These are phyloP conservation scores for Hypoxylon intermedium DNA, from an alignment of 495 filamentous ascomycete genomes.

Conservation along the genomic window DNA sequence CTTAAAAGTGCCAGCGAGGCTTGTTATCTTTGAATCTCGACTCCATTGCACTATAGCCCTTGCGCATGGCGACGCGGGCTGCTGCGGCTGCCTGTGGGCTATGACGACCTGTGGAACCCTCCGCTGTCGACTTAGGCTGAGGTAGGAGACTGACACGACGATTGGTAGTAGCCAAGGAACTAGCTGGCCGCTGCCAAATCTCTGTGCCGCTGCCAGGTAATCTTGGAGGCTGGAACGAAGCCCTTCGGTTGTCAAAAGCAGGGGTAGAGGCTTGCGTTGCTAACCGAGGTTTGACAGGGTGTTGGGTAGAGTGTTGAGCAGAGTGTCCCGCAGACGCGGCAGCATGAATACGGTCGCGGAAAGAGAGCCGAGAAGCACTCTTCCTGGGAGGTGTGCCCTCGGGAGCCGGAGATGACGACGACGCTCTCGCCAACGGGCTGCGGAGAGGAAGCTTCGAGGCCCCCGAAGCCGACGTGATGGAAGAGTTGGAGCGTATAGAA, in stretches of 20 bases:
- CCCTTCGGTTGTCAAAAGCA: conserved; percentile 50
- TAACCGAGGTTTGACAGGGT: conserved; percentile 50
- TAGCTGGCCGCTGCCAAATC: conserved; percentile 51
- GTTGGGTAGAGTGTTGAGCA: conserved; percentile 40
- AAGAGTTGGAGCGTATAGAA: conserved; percentile 46
- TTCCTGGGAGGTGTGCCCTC: conserved; percentile 49
- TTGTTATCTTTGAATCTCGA: conserved; percentile 33
- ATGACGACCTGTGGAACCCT: conserved; percentile 43
- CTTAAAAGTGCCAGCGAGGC: conserved; percentile 36
- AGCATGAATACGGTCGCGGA: conserved; percentile 54
- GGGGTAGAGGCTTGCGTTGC: conserved; percentile 36
- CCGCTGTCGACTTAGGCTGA: conserved; percentile 47
- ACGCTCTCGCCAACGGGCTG: conserved; percentile 52
- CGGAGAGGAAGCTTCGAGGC: conserved; percentile 56
- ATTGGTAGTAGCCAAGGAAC: conserved; percentile 53
- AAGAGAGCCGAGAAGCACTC: conserved; percentile 50
- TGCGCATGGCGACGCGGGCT: conserved; percentile 48
- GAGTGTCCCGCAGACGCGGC: conserved; percentile 48
- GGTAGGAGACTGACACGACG: conserved; percentile 60
- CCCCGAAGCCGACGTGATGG: conserved; percentile 47
- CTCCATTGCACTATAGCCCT: conserved; percentile 31
- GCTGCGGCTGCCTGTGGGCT: conserved; percentile 52
- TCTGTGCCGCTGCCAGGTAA: conserved; percentile 33
- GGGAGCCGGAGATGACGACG: conserved; percentile 50
- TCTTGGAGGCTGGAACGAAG: conserved; percentile 54